These are phyloP conservation scores for Penicillium sp. DNA, from an alignment of 2,329 filamentous ascomycete species.

Conservation along the genomic window DNA sequence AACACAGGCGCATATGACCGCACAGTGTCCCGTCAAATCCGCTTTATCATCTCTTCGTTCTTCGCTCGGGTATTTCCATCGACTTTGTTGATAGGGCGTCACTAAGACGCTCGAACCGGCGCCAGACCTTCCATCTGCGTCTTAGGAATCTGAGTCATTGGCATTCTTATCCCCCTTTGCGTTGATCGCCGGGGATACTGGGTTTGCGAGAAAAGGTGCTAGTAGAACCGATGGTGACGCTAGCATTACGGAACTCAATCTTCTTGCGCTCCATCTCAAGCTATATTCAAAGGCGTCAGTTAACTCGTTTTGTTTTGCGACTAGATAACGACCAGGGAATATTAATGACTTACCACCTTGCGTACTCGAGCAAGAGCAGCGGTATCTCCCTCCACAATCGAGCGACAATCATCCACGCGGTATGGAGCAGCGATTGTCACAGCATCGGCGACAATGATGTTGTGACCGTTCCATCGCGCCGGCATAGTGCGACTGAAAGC, in stretches of 20 bases:
- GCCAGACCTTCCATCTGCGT: slow-evolving; percentile 5
- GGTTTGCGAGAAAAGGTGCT: slow-evolving; percentile 29
- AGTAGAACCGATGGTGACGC: slow-evolving; percentile 37
- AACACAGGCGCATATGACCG: neutral
- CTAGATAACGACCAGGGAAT: neutral
- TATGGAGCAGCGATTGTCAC: slow-evolving; percentile 61
- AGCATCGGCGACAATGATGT: slow-evolving; percentile 61
- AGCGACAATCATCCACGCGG: slow-evolving; percentile 53
- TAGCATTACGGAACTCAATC: slow-evolving; percentile 45
- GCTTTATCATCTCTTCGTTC: slow-evolving; percentile 2
- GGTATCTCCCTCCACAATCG: slow-evolving; percentile 41
- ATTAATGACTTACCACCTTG: slow-evolving; percentile 47
- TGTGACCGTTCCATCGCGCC: slow-evolving; percentile 58
- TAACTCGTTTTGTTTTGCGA: neutral
- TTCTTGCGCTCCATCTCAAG: slow-evolving; percentile 52
- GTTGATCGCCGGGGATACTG: slow-evolving; percentile 19
- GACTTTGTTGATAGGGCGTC: slow-evolving; percentile 10
- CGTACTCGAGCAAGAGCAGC: slow-evolving; percentile 46
- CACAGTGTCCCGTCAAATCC: neutral
- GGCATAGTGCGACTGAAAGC: slow-evolving; percentile 60
- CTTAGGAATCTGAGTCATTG: neutral
- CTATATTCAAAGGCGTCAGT: slow-evolving; percentile 23
- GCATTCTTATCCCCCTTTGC: slow-evolving; percentile 24
- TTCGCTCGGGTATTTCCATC: slow-evolving; percentile 19
- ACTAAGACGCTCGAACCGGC: slow-evolving; percentile 56